Evolutionary conservation across 139 green algal species (phyloP).

Genomic region (Chlamydomonas incerta): DNA sequence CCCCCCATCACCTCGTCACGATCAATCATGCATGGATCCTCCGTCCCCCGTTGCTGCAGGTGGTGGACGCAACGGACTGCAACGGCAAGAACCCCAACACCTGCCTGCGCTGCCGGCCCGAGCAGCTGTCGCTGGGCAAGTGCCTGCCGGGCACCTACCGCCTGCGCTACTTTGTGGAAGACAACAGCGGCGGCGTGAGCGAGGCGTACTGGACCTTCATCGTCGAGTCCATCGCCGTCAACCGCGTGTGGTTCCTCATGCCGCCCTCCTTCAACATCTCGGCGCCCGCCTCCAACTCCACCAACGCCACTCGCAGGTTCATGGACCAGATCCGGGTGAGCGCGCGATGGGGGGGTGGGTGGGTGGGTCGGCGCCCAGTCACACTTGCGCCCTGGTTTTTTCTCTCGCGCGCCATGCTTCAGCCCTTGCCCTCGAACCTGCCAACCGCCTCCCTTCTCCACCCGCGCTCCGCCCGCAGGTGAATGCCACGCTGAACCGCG

Average conservation of each 20-base stretch:
- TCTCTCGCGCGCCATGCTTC: too few species aligned
- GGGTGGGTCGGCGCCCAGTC: too few species aligned
- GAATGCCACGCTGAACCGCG: conserved; percentile 3
- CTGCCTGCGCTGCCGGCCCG: conserved; percentile 37
- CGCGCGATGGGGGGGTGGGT: neutral
- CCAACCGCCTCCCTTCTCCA: neutral
- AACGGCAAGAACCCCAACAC: conserved; percentile 11
- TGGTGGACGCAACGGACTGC: conserved; percentile 30
- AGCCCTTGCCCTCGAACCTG: too few species aligned
- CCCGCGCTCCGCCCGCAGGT: neutral
- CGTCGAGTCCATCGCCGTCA: conserved; percentile 11
- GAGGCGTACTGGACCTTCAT: conserved; percentile 23
- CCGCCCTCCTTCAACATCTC: conserved; percentile 18
- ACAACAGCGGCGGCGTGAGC: neutral
- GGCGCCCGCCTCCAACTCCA: neutral
- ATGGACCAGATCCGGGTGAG: neutral
- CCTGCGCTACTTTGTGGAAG: conserved; percentile 6
- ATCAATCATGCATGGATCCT: neutral
- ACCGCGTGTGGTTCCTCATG: neutral
- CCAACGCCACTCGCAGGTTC: neutral
- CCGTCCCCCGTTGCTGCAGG: neutral
- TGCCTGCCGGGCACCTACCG: conserved; percentile 42
- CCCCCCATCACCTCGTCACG: neutral
- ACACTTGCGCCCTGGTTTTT: too few species aligned
- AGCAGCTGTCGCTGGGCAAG: conserved; percentile 38